Percentiles rank a stretch among this genome's conserved stretches.
These are phyloP conservation scores for Delphinella strobiligena DNA, from an alignment of 2,329 filamentous ascomycete genomes.

Conservation along the genomic window DNA sequence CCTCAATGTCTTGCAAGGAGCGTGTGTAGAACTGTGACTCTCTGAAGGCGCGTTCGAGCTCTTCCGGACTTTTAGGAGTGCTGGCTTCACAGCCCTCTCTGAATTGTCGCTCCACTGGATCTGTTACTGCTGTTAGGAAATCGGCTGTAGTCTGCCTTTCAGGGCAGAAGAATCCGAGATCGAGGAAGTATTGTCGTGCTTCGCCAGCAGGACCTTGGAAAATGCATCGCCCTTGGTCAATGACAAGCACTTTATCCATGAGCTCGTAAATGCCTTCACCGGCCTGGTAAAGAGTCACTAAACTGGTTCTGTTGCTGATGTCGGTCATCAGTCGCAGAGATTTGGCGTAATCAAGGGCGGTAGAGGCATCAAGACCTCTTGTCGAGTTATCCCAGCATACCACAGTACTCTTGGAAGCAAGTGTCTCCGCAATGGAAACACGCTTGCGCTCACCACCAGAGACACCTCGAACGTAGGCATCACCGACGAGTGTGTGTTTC, in stretches of 20 bases:
- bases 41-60: constrained; percentile 56
- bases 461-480: constrained; percentile 59
- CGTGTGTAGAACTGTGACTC: constrained; percentile 49
- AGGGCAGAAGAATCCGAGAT: constrained; percentile 50
- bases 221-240: constrained; percentile 59
- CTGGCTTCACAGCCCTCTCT: constrained; percentile 52
- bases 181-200: constrained; percentile 53
- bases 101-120: constrained; percentile 58
- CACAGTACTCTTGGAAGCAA: constrained; percentile 61
- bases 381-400: constrained; percentile 74
- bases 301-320: constrained; percentile 56
- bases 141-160: constrained; percentile 60
- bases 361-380: constrained; percentile 66
- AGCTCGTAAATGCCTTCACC: constrained; percentile 58
- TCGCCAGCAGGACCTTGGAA: constrained; percentile 51
- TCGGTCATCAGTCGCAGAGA: constrained; percentile 72
- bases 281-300: constrained; percentile 62
- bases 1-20: constrained; percentile 48
- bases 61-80: constrained; percentile 56
- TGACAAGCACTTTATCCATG: constrained; percentile 72
- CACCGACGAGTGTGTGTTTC: constrained; percentile 62
- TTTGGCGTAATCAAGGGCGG: constrained; percentile 65
- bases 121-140: constrained; percentile 65
- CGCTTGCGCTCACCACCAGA: constrained; percentile 73
- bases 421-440: constrained; percentile 65